These are phyloP conservation scores for Cylindrodendrum hubeiense DNA, from an alignment of 2,329 filamentous ascomycete genomes.

Conservation along the genomic window DNA sequence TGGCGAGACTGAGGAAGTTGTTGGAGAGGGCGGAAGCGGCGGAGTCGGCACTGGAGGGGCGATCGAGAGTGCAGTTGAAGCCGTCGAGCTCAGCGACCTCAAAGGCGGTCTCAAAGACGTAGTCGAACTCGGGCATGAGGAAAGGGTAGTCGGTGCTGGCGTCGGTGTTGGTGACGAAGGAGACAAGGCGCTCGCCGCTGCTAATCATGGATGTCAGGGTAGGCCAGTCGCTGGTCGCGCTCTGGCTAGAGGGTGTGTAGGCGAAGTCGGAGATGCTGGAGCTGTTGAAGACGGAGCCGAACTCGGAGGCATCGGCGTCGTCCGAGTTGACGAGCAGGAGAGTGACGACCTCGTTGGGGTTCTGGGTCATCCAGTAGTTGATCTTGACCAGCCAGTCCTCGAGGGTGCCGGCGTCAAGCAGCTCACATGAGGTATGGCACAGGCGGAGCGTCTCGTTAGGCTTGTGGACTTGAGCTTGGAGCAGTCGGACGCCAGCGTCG, in stretches of 20 bases:
- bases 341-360: conserved; percentile 82
- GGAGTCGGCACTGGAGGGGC: conserved; percentile 66
- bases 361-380: conserved; percentile 75
- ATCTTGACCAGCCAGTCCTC: conserved; percentile 73
- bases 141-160: conserved; percentile 62
- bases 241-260: conserved; percentile 65
- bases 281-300: conserved; percentile 66
- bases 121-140: conserved; percentile 72
- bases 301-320: conserved; percentile 64
- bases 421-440: conserved; percentile 76
- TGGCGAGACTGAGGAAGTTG: conserved; percentile 78
- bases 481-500: conserved; percentile 76
- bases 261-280: conserved; percentile 73
- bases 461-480: conserved; percentile 79
- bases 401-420: conserved; percentile 78
- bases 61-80: conserved; percentile 80
- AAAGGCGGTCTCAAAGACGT: conserved; percentile 80
- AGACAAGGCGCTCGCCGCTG: conserved; percentile 73
- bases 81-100: conserved; percentile 71
- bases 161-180: conserved; percentile 72
- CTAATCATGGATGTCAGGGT: conserved; percentile 78
- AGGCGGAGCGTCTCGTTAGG: conserved; percentile 70
- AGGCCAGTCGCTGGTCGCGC: conserved; percentile 69
- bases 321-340: conserved; percentile 80
- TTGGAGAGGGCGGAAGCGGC: conserved; percentile 66